Conservation (phyloP, 2,329 filamentous ascomycete species). For the Thielaviopsis musarum region DNA sequence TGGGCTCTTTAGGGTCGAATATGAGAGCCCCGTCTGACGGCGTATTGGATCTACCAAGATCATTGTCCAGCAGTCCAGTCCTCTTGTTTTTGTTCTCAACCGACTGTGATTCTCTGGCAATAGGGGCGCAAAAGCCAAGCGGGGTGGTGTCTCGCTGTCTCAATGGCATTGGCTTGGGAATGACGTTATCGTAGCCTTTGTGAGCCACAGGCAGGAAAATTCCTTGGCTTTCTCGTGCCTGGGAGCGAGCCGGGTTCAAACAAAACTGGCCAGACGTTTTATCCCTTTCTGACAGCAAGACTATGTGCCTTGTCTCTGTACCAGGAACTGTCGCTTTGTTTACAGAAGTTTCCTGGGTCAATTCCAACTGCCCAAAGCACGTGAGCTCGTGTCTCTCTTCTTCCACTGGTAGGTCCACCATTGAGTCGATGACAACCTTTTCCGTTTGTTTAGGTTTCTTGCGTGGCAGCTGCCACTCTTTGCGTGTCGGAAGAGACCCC, state of each 20-base stretch:
- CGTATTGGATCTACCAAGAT: neutral
- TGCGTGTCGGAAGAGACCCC: slow-evolving; percentile 3
- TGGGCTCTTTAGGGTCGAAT: neutral
- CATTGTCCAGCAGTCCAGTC: neutral
- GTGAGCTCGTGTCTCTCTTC: neutral
- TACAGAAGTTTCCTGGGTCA: neutral
- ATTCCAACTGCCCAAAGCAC: slow-evolving; percentile 9
- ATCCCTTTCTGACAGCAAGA: neutral
- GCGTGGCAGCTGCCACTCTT: neutral
- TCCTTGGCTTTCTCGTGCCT: neutral
- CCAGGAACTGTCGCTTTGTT: neutral
- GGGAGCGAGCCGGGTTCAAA: neutral
- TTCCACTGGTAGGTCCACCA: neutral
- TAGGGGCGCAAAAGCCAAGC: neutral
- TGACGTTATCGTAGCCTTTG: neutral
- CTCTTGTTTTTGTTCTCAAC: neutral
- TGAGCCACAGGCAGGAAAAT: neutral
- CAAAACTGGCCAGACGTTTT: neutral
- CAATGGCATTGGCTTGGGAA: neutral
- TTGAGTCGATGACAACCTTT: neutral
- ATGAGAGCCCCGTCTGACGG: neutral
- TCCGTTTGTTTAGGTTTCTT: neutral
- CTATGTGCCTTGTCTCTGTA: neutral
- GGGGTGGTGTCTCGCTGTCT: neutral
- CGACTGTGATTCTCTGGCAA: neutral